Base-by-base conservation (phyloP, 164 flowering plant species). In the Malania oleifera region DNA sequence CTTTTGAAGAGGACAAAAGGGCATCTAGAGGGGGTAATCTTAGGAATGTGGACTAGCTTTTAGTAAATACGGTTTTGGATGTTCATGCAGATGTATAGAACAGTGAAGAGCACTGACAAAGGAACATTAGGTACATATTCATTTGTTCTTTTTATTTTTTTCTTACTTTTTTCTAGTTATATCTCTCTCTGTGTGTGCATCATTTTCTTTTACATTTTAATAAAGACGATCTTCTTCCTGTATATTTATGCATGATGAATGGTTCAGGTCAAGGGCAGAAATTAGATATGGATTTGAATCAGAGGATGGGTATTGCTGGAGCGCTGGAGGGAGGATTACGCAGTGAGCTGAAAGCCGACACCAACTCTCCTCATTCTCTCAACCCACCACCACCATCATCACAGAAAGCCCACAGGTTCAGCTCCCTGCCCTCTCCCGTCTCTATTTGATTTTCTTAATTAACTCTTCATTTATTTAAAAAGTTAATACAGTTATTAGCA, bases 91-190 rank as follows among this genome's bases (percentile, higher is more conserved):
- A 82, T 82, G 87, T 82, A 82, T 75, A 80, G 87, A 80, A 80
- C 87, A 74, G 82, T 82, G 79, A 80, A 82, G 77, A 80, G 71
- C 78, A 82, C 84, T 59, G 82, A 76, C 83, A 91, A 80, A 73
- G 86, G 80, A 62, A 57, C 84, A n/a, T n/a, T n/a, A 81, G 96
- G 91, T 86, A 44, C 4, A 81, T 79, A 65, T 39, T 14, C 3
- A 11, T 17, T 39, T 12, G 14, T 6, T 2, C 13, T 5, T 13
- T 39, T 39, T 6, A 13, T 2, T 39, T 39, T 7, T 7, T 39
- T 2, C 2, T 39, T 5, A 7, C 13, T 39, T 39, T 39, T 39
- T 39, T 11, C 5, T 39, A 9, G 4, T 10, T 4, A 39, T 39
- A 39, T n/a, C n/a, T n/a, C n/a, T n/a, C n/a, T n/a, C n/a, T n/a